phyloP scores from a whole-genome alignment of 2,329 filamentous ascomycete species.

The Colletotrichum sublineola region DNA sequence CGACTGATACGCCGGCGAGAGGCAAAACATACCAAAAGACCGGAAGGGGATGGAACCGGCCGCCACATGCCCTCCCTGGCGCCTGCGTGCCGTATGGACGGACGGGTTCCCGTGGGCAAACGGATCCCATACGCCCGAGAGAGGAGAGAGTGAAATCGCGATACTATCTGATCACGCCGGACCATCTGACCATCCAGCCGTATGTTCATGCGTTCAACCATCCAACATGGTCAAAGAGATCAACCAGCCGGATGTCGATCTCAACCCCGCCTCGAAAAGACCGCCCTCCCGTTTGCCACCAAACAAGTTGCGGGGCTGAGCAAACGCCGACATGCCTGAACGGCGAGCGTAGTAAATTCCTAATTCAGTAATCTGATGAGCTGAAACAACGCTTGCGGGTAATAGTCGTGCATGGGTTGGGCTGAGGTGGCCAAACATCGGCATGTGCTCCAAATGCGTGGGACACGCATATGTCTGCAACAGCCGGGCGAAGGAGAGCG shows the following conservation, averaged over 20 bases:
- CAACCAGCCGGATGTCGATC: not conserved
- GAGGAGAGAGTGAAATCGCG: not conserved
- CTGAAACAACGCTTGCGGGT: conserved; percentile 36
- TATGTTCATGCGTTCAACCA: not conserved
- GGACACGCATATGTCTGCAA: conserved; percentile 30
- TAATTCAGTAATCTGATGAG: conserved; percentile 17
- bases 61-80: not conserved
- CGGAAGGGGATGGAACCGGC: not conserved
- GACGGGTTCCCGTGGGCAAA: not conserved
- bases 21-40: not conserved
- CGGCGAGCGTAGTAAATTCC: conserved; percentile 9
- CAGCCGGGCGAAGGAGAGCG: conserved; percentile 9
- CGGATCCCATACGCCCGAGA: not conserved
- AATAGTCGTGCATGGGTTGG: not conserved
- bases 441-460: conserved; percentile 2
- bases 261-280: not conserved
- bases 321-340: conserved; percentile 8
- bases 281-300: conserved; percentile 10
- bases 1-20: not conserved
- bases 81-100: not conserved
- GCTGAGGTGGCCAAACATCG: not conserved
- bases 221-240: conserved; percentile 4
- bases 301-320: conserved; percentile 3
- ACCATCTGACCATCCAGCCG: not conserved
- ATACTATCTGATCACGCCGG: not conserved